Evolutionary conservation across 345 rosid genomes (phyloP).

Genomic region (Bruguiera gymnorhiza): DNA sequence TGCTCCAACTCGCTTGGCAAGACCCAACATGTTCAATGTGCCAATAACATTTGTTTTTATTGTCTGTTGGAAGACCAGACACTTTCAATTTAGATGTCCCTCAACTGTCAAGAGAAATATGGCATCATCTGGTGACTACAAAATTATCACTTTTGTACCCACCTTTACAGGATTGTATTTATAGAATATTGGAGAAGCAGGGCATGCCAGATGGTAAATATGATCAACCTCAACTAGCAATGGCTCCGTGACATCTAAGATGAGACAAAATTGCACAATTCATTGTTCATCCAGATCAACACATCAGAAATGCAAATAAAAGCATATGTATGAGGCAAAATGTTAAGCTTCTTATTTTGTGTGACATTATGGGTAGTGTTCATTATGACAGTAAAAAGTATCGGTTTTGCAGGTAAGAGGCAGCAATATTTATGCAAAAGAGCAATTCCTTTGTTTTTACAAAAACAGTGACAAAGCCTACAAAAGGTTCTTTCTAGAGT

Average conservation of each 20-base stretch:
- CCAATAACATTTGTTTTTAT: slow-evolving; percentile 98
- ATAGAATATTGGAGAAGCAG: slow-evolving; percentile 95
- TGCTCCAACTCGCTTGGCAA: slow-evolving; percentile 97
- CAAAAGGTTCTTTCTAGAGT: too few relatives aligned
- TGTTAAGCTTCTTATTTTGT: not conserved
- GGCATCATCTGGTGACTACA: too few relatives aligned
- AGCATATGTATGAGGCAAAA: not conserved
- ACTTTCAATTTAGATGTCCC: slow-evolving; percentile 17
- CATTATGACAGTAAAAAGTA: not conserved
- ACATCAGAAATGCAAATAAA: not conserved
- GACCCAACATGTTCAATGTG: slow-evolving; percentile 95
- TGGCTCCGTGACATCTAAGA: slow-evolving; percentile 77
- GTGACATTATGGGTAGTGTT: not conserved
- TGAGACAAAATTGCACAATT: slow-evolving; percentile 11
- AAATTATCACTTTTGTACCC: slow-evolving; percentile 13
- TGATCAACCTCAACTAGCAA: slow-evolving; percentile 84
- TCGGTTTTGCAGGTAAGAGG: not conserved
- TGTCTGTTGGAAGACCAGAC: slow-evolving; percentile 43
- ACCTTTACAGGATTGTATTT: slow-evolving; percentile 98
- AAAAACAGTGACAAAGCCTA: too few relatives aligned
- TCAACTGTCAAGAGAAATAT: too few relatives aligned
- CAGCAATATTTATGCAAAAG: not conserved
- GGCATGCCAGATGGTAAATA: slow-evolving; percentile 98
- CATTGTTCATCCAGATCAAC: slow-evolving; percentile 4
- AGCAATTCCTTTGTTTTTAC: too few relatives aligned